A percentile compares a stretch with the other conserved stretches of the same genome.
These are phyloP conservation scores for Botrytis byssoidea DNA, from an alignment of 2,329 filamentous ascomycete genomes.

Conservation along the genomic window DNA sequence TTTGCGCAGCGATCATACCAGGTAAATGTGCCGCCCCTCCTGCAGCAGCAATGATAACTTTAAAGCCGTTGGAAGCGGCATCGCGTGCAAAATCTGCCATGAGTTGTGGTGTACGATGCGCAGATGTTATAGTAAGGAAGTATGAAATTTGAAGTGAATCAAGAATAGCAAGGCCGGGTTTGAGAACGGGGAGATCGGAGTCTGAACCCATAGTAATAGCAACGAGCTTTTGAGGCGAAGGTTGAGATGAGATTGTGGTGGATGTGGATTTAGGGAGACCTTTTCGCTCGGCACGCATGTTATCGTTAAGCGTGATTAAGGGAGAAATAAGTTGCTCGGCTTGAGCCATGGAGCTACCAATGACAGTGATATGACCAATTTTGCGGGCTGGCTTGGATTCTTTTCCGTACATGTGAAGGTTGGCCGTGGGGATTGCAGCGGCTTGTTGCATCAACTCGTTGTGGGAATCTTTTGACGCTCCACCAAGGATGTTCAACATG, in stretches of 20 bases:
- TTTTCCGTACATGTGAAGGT: conserved; percentile 90
- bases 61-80: conserved; percentile 33
- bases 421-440: conserved; percentile 56
- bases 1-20: conserved; percentile 23
- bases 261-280: conserved; percentile 41
- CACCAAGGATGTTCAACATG: conserved; percentile 80
- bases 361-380: conserved; percentile 90
- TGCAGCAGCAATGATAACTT: conserved; percentile 54
- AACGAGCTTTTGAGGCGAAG: conserved; percentile 53
- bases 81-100: conserved; percentile 63
- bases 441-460: conserved; percentile 53
- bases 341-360: conserved; percentile 62
- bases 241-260: conserved; percentile 38
- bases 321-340: conserved; percentile 67
- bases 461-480: conserved; percentile 64
- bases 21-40: conserved; percentile 61
- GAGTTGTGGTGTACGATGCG: conserved; percentile 69
- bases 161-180: conserved; percentile 54
- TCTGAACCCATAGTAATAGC: conserved; percentile 81
- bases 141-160: conserved; percentile 68
- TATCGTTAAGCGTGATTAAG: conserved; percentile 64
- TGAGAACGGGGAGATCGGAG: conserved; percentile 69
- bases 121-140: conserved; percentile 73
- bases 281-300: conserved; percentile 54
- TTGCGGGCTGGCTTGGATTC: conserved; percentile 83